phyloP scores from a whole-genome alignment of 305 asterid species.

The Caryopteris hybrid region DNA sequence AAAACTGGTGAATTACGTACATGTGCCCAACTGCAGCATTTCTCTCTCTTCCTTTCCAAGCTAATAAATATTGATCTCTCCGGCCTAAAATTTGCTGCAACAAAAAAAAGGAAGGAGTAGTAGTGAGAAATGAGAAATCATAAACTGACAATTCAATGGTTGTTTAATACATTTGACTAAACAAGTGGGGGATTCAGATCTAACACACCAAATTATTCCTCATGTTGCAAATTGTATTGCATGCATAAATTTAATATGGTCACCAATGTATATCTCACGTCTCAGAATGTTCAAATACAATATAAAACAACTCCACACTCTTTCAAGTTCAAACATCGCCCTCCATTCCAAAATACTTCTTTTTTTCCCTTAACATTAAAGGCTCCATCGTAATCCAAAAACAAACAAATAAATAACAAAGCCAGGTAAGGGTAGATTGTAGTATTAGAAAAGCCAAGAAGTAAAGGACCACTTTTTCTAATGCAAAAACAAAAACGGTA shows the following conservation, averaged over 20 bases:
- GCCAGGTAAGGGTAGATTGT: neutral
- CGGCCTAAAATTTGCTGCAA: slow-evolving; percentile 34
- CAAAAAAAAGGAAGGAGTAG: neutral
- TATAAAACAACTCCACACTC: too few species aligned
- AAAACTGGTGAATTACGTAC: slow-evolving; percentile 20
- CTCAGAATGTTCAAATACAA: too few species aligned
- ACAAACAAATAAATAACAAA: neutral
- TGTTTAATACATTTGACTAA: slow-evolving; percentile 1
- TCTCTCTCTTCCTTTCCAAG: neutral
- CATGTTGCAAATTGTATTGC: neutral
- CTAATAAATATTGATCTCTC: slow-evolving; percentile 17
- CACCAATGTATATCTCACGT: too few species aligned
- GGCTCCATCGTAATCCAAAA: too few species aligned
- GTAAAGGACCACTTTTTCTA: too few species aligned
- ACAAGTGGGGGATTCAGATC: slow-evolving; percentile 15
- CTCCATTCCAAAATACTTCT: too few species aligned
- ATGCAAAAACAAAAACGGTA: too few species aligned
- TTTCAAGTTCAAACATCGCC: neutral
- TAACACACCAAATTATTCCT: neutral
- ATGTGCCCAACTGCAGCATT: slow-evolving; percentile 1
- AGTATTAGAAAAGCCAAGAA: too few species aligned
- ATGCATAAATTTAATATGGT: neutral
- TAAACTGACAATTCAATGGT: neutral
- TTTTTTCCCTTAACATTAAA: too few species aligned
- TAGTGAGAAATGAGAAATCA: neutral